Conservation (phyloP, 2,329 filamentous ascomycete species). For the Thelonectria discophora region DNA sequence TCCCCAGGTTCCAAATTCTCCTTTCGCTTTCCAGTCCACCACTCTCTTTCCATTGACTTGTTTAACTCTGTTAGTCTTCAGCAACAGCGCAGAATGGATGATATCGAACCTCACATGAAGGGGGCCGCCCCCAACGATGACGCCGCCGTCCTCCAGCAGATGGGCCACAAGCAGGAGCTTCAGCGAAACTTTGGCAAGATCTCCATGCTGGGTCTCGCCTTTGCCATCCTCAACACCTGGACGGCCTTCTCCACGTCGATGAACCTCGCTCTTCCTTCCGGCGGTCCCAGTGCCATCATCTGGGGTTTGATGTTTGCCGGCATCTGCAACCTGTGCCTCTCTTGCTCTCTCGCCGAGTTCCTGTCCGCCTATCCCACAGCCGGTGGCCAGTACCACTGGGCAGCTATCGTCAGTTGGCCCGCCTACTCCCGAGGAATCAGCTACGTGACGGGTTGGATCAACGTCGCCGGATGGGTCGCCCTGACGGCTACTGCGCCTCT, state of each 20-base stretch:
- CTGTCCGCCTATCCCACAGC: conserved; percentile 69
- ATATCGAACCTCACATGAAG: conserved; percentile 28
- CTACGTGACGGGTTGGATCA: conserved; percentile 79
- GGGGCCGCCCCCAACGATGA: conserved; percentile 41
- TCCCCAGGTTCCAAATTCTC: conserved; percentile 22
- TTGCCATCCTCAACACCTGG: conserved; percentile 61
- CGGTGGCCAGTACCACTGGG: conserved; percentile 77
- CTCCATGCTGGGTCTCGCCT: conserved; percentile 58
- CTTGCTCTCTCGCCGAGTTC: conserved; percentile 76
- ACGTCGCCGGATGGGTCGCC: conserved; percentile 75
- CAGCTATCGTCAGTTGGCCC: conserved; percentile 69
- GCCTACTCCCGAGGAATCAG: conserved; percentile 69
- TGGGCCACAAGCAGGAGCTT: conserved; percentile 60
- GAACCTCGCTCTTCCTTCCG: conserved; percentile 67
- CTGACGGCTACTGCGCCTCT: conserved; percentile 74
- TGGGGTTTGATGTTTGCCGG: conserved; percentile 73
- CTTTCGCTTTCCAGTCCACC: conserved; percentile 1
- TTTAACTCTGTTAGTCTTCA: not conserved
- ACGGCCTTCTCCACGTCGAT: conserved; percentile 59
- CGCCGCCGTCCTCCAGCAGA: conserved; percentile 51
- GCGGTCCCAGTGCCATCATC: conserved; percentile 75
- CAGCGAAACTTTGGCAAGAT: conserved; percentile 60
- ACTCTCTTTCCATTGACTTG: not conserved
- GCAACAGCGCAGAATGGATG: conserved; percentile 30
- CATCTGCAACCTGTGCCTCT: conserved; percentile 75